Evolutionary conservation across 2,329 filamentous ascomycete species (phyloP), one percentile per base, ranked within the genome.

Genomic region (Microascus cirrosus): DNA sequence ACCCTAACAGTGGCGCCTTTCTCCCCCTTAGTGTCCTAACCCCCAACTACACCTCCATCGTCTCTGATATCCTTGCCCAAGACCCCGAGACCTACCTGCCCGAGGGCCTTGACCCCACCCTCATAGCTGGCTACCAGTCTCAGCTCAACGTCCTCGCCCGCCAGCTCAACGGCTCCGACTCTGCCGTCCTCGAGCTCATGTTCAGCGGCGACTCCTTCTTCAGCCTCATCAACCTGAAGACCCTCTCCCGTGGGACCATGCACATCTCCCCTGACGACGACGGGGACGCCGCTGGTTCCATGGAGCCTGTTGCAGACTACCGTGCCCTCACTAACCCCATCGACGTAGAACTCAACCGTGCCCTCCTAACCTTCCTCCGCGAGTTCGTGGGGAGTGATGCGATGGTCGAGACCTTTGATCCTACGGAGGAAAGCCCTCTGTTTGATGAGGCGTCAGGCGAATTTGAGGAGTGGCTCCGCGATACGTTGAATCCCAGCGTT

Each of bases 171-270:
- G 59, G 60, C 11, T 57, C 61, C 10, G 59, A 62, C 5, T 66
- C 65, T 32, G 66, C 64, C 56, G 52, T 64, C 1, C 60, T 67
- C n/a, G 66, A 64, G 58, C 48, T 63, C 59, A 62, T 60, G 22
- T 62, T 60, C 34, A 63, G 57, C 39, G 62, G 58, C 13, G 58
- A 56, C 34, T 57, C 58, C 0, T 56, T 56, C 36, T 58, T 61
- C 28, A 60, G 53, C 35, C 55, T 60, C 25, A 62, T 63, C 8
- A 59, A 67, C 1, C 61, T 64, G 24, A 64, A 67, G 39, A 79
- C 80, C 0, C 74, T 77, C 59, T 80, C 77, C 1, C 74, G 80
- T 1, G 81, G 81, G n/a, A 71, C 73, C 34, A 75, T 82, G 60
- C 80, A 80, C 64, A 78, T 83, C 60, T 69, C 69, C 18, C 70